These are phyloP conservation scores for Acer campestre DNA, from an alignment of 345 rosid genomes.

Conservation along the genomic window DNA sequence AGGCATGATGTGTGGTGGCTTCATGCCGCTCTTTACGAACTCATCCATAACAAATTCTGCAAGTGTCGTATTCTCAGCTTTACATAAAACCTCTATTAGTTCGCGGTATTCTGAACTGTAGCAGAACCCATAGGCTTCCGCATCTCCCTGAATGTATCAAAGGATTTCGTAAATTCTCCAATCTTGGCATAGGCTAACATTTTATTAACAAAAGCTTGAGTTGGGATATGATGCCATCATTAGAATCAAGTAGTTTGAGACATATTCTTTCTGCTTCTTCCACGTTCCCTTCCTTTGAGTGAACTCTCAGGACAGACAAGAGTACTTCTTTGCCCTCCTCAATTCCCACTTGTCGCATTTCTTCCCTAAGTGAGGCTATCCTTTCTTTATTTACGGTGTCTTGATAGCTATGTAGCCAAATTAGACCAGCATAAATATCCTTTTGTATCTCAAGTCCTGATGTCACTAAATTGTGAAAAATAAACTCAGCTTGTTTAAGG, in stretches of 20 bases:
- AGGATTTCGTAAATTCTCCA: too few relatives aligned
- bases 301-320: slow-evolving; percentile 66
- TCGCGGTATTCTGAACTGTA: too few relatives aligned
- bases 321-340: slow-evolving; percentile 63
- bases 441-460: slow-evolving; percentile 67
- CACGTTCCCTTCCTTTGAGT: slow-evolving; percentile 61
- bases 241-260: slow-evolving; percentile 46
- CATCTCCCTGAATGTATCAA: too few relatives aligned
- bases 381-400: slow-evolving; percentile 59
- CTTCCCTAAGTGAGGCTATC: slow-evolving; percentile 53
- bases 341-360: slow-evolving; percentile 65
- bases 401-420: slow-evolving; percentile 89
- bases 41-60: too few relatives aligned
- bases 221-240: slow-evolving; percentile 46
- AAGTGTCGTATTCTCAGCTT: too few relatives aligned
- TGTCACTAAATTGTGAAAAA: slow-evolving; percentile 73
- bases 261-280: slow-evolving; percentile 72
- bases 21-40: too few relatives aligned
- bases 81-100: too few relatives aligned
- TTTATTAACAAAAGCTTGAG: slow-evolving; percentile 73
- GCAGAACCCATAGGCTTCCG: too few relatives aligned
- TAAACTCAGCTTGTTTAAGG: slow-evolving; percentile 82
- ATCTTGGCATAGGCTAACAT: slow-evolving; percentile 72
- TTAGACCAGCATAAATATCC: slow-evolving; percentile 68
- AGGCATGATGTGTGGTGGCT: too few relatives aligned